A percentile compares a stretch with the other conserved stretches of the same genome.
Evolutionary conservation across 768 basidiomycete species (phyloP).

Genomic region (Rhizopogon vesiculosus): DNA sequence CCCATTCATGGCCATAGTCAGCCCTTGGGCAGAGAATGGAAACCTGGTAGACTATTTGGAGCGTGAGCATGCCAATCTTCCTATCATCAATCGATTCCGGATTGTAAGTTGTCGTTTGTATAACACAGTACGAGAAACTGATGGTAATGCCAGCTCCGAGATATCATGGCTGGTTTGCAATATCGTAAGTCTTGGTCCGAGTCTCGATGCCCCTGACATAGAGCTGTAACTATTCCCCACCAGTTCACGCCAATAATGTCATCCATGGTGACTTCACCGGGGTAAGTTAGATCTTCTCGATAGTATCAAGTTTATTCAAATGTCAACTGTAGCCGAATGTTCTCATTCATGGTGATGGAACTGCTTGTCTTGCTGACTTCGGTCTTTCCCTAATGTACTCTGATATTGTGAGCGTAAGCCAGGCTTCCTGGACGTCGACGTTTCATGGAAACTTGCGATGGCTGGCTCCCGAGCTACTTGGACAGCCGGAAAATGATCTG

Average conservation of each 20-base stretch:
- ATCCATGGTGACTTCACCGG: conserved; percentile 6
- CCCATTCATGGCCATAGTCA: conserved; percentile 15
- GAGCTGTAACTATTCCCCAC: not conserved
- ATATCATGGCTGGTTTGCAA: not conserved
- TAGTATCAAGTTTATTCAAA: not conserved
- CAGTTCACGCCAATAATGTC: not conserved
- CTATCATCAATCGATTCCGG: no score
- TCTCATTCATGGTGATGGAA: conserved; percentile 36
- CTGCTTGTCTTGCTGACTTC: conserved; percentile 38
- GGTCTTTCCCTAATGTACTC: conserved; percentile 35
- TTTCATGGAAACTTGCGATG: conserved; percentile 31
- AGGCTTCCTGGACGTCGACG: conserved; percentile 6
- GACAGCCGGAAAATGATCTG: not conserved
- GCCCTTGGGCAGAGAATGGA: conserved; percentile 15
- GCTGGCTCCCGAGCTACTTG: conserved; percentile 37
- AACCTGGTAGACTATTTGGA: conserved; percentile 12
- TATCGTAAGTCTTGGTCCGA: not conserved
- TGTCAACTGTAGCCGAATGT: not conserved
- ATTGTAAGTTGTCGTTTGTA: no score
- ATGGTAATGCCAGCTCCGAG: not conserved
- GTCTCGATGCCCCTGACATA: not conserved
- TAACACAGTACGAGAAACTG: no score
- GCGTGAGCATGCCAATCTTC: no score
- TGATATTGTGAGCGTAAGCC: conserved; percentile 24
- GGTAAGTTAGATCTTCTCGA: not conserved